Evolutionary conservation across 225 moss, liverwort and hornwort species (phyloP), one percentile per base, ranked within the genome.

Genomic region (Pseudisothecium myosuroides): DNA sequence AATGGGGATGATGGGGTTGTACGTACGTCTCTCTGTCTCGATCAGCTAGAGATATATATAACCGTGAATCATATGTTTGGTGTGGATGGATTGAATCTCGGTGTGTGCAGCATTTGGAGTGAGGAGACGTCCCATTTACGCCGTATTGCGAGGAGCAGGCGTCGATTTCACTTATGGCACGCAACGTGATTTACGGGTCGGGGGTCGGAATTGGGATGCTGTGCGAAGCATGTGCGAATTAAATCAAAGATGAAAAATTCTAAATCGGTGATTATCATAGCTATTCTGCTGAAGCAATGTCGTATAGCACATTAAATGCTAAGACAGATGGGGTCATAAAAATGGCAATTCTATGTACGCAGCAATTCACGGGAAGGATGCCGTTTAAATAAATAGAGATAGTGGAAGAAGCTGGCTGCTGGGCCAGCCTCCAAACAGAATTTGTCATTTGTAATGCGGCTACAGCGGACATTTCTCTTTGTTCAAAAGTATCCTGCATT

Each of bases 141-240:
- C 95, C 13, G 76, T 92, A 43, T n/a, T 94, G 85, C 85, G 92
- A 76, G 84, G 87, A 72, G 90, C 92, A 20, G 85, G 87, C 52
- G 4, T 66, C 19, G 92, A 88, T 75, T 93, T 92, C 56, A 69
- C 66, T 24, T 81, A 82, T 21, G 19, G 34, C 64, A 34, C 22
- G 20, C 68, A 68, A 66, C 11, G 10, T 65, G 34, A 18, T 9
- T 65, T 65, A 34, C 34, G 34, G 65, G 36, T 66, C 36, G 6
- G 66, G 34, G 36, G 36, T 4, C 26, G 26, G 71, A 71, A 71
- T 26, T 71, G 71, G 71, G 15, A 43, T 31, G 74, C 7, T 49
- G 74, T 47, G 47, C 47, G 47, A 47, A 39, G 26, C 24, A 71
- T 24, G 71, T 41, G 41, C 15, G 43, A 43, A 31, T 49, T 74